Evolutionary conservation across 805 yeast genomes (phyloP).

Genomic region (Sugiyamaella qingdaonensis): DNA sequence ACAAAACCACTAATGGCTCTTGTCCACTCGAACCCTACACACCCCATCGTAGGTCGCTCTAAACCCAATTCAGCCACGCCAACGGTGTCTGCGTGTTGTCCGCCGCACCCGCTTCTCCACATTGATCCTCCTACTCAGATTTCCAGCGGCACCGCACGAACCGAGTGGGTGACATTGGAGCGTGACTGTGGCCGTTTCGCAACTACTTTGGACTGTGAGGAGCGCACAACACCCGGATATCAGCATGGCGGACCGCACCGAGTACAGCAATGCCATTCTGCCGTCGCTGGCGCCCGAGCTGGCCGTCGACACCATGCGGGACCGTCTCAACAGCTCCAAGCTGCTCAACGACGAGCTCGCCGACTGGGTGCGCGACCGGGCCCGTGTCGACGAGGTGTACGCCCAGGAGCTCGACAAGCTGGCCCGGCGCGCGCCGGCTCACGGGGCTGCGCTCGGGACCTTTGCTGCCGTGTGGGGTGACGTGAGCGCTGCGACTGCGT

Average conservation of each 20-base stretch:
- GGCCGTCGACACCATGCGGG: constrained; percentile 55
- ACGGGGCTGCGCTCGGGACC: constrained; percentile 25
- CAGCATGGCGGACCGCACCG: constrained; percentile 9
- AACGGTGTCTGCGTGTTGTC: no score
- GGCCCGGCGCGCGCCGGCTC: constrained; percentile 27
- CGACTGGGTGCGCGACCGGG: constrained; percentile 53
- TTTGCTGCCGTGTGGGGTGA: constrained; percentile 28
- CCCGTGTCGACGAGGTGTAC: constrained; percentile 45
- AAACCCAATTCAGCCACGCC: no score
- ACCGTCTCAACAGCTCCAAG: constrained; percentile 53
- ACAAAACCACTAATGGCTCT: no score
- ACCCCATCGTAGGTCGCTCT: no score
- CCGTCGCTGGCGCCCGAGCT: constrained; percentile 50
- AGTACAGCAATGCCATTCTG: constrained; percentile 40
- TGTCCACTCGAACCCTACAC: no score
- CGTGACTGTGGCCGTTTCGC: no score
- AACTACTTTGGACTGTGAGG: no score
- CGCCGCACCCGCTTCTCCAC: not conserved
- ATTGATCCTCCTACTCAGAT: not conserved
- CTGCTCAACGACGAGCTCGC: constrained; percentile 57
- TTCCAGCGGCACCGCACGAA: not conserved
- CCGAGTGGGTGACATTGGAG: no score
- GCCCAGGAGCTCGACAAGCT: constrained; percentile 44
- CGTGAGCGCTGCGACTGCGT: constrained; percentile 24
- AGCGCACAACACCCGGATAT: no score